phyloP scores from a whole-genome alignment of 441 rosid genomes.

The Corymbia citriodora region DNA sequence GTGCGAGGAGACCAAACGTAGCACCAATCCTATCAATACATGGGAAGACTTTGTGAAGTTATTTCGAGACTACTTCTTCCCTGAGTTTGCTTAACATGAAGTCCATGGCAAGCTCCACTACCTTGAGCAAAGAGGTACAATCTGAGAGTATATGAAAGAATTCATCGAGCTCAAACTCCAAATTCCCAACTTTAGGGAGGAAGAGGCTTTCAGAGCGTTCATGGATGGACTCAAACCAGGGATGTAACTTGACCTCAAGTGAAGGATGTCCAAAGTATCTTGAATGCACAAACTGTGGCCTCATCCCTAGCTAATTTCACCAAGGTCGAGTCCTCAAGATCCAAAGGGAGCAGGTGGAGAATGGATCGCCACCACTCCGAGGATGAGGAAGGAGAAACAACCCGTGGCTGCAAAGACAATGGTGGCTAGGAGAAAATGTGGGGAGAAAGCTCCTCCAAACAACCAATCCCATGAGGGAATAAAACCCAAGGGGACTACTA shows the following conservation, averaged over 20 bases:
- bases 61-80: not conserved
- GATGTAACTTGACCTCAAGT: not conserved
- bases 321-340: not conserved
- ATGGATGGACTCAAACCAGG: not conserved
- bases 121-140: not conserved
- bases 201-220: not conserved
- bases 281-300: not conserved
- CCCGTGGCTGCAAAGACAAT: too few species aligned
- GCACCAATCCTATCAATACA: not conserved
- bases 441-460: not conserved
- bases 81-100: not conserved
- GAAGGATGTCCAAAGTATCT: not conserved
- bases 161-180: too few species aligned
- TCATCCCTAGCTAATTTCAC: not conserved
- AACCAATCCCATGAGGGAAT: too few species aligned
- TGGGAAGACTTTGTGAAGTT: not conserved
- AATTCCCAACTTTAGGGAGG: too few species aligned
- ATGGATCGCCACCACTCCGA: too few species aligned
- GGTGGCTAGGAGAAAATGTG: too few species aligned
- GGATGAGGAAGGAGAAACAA: too few species aligned
- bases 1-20: too few species aligned
- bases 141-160: too few species aligned
- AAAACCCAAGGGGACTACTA: too few species aligned
- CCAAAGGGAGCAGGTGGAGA: not conserved
- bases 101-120: not conserved